Evolutionary conservation across 352 stramenopile species (phyloP), one percentile per base, ranked within the genome.

Genomic region (Pythium graminicola): DNA sequence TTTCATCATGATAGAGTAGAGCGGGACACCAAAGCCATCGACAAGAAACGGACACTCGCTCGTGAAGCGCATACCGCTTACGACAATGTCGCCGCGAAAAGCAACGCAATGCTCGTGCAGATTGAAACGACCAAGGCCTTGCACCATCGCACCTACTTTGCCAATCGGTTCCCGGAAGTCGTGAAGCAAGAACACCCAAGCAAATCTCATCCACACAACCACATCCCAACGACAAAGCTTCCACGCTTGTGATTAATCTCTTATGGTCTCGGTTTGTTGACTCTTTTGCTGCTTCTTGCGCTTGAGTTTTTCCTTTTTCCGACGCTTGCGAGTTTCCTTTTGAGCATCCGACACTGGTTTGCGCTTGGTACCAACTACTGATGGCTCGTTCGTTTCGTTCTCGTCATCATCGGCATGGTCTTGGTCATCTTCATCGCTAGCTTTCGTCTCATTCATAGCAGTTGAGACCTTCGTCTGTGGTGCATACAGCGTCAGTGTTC

Each of bases 231-330:
- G 27, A 27, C 35, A 19, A 28, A 40, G 13, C 38, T 49, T 6
- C 35, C 50, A 9, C 50, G 39, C 13, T 22, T 57, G 29, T 57
- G 39, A 48, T 5, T 40, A 27, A 26, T 38, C 70, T 65, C 44
- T 8, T 41, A 28, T 10, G 42, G 27, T 2, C 16, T 9, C 17
- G 2, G 38, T 20, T 9, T 51, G 51, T 36, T 7, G 7, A 35
- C 66, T 48, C 40, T 69, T 42, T 40, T 54, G 54, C 45, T 72
- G 43, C 48, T 76, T 67, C 54, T 84, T 84, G 14, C 76, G 74
- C 64, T 88, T 86, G 26, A 76, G 72, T 52, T 92, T 92, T 14
- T 81, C 68, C 38, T 75, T 74, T 57, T 91, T 92, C 24, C 78
- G 78, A 35, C 67, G 84, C 50, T 67, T 67, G 2, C 60, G 60